A percentile compares a stretch with the other conserved stretches of the same genome.
Evolutionary conservation across 129 eudicot genomes (phyloP).

Genomic region (Kitagawia praeruptora): DNA sequence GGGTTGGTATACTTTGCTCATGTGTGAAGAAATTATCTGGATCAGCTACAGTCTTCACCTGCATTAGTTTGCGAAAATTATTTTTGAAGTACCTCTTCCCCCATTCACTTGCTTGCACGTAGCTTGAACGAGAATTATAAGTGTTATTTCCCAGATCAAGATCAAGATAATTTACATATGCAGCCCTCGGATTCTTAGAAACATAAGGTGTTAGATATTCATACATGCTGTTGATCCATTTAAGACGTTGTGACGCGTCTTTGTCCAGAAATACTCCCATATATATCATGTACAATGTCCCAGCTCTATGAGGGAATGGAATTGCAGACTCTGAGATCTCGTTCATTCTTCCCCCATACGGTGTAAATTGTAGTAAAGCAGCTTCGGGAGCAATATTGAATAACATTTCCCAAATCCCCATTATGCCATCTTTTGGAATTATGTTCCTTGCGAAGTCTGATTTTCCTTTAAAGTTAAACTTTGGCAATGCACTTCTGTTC

Average conservation of each 20-base stretch:
- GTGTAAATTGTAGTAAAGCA: conserved; percentile 4
- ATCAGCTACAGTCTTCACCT: neutral
- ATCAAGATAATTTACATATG: neutral
- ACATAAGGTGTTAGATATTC: neutral
- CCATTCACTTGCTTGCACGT: neutral
- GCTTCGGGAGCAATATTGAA: neutral
- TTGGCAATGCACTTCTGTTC: neutral
- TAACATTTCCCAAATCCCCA: neutral
- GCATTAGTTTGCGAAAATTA: neutral
- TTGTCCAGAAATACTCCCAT: neutral
- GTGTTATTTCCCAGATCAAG: neutral
- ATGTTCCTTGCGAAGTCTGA: neutral
- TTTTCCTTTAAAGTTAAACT: neutral
- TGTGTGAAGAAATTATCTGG: neutral
- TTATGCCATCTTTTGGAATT: neutral
- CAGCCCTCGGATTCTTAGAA: conserved; percentile 1
- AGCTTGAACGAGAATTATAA: neutral
- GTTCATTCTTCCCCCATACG: conserved; percentile 11
- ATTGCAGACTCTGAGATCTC: neutral
- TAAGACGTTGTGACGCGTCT: neutral
- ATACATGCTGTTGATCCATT: conserved; percentile 1
- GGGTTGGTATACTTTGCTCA: conserved; percentile 1
- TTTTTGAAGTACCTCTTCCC: neutral
- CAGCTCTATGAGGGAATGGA: neutral
- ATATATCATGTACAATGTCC: neutral